A percentile compares a stretch with the other conserved stretches of the same genome.
These are phyloP conservation scores for Phallus indusiatus DNA, from an alignment of 768 basidiomycete species.

Conservation along the genomic window DNA sequence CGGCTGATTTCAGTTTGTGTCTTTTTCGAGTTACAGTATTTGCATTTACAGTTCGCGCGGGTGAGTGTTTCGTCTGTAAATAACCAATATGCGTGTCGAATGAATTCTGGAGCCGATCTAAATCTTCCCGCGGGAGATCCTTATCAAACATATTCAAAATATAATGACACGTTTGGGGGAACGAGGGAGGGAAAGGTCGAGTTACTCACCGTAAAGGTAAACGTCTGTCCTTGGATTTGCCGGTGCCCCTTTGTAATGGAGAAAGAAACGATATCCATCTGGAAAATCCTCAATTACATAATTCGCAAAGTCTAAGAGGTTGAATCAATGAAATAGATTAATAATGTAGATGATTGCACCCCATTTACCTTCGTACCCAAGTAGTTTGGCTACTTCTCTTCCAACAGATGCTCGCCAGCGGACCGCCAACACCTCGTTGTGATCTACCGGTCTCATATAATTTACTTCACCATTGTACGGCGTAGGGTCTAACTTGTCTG, in stretches of 20 bases:
- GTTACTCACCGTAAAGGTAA: constrained; percentile 59
- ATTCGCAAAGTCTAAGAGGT: constrained; percentile 32
- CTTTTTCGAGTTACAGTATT: constrained; percentile 47
- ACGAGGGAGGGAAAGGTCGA: background rate
- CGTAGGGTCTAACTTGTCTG: constrained; percentile 30
- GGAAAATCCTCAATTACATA: constrained; percentile 65
- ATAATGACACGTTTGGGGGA: background rate
- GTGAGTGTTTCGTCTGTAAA: constrained; percentile 41
- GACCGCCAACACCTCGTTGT: constrained; percentile 41
- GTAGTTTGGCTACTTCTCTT: constrained; percentile 29
- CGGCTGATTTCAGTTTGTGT: constrained; percentile 63
- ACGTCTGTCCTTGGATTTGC: constrained; percentile 56
- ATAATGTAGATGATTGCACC: background rate
- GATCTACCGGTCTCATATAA: constrained; percentile 47
- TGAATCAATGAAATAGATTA: background rate
- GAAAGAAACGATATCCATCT: constrained; percentile 56
- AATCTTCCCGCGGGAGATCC: constrained; percentile 46
- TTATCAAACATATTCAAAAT: constrained; percentile 10
- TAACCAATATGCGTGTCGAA: constrained; percentile 78
- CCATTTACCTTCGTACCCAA: constrained; percentile 22
- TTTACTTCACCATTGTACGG: constrained; percentile 51
- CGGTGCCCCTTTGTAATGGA: constrained; percentile 61
- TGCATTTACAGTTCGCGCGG: constrained; percentile 53
- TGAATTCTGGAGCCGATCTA: constrained; percentile 78
- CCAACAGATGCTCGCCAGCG: constrained; percentile 49